Percentiles rank a stretch among this genome's conserved stretches.
Evolutionary conservation across 495 filamentous ascomycete genomes (phyloP).

Genomic region (Penicillium ochrochloron): DNA sequence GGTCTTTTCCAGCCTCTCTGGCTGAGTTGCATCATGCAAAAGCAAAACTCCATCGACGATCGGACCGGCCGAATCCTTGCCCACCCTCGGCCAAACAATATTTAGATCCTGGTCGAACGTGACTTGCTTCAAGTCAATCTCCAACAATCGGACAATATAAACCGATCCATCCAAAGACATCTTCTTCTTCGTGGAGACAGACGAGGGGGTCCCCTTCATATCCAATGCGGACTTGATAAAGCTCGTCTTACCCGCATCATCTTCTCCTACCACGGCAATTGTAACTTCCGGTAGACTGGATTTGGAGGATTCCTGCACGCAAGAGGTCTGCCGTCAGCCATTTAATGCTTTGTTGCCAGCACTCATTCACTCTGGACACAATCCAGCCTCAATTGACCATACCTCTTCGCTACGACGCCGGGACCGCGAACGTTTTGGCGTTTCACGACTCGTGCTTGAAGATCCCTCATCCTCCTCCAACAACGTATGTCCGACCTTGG

Average conservation of each 20-base stretch:
- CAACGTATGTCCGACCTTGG: slow-evolving; percentile 34
- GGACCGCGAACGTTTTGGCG: slow-evolving; percentile 17
- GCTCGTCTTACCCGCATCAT: slow-evolving; percentile 84
- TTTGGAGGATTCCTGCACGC: slow-evolving; percentile 32
- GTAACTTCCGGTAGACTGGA: slow-evolving; percentile 62
- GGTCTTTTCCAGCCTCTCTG: slow-evolving; percentile 68
- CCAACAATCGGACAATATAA: slow-evolving; percentile 81
- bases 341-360: slow-evolving; percentile 5
- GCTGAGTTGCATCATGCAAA: slow-evolving; percentile 83
- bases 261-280: slow-evolving; percentile 82
- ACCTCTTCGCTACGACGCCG: slow-evolving; percentile 36
- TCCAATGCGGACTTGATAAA: slow-evolving; percentile 84
- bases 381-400: slow-evolving; percentile 9
- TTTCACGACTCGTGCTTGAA: slow-evolving; percentile 19
- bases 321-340: slow-evolving; percentile 24
- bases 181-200: slow-evolving; percentile 65
- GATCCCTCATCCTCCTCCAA: slow-evolving; percentile 42
- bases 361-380: neutral
- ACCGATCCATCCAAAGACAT: slow-evolving; percentile 76
- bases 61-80: slow-evolving; percentile 67
- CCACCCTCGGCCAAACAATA: slow-evolving; percentile 79
- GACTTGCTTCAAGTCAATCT: slow-evolving; percentile 59
- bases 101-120: slow-evolving; percentile 55
- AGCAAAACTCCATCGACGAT: slow-evolving; percentile 81
- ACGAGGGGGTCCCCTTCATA: slow-evolving; percentile 61